Percentiles rank a stretch among this genome's conserved stretches.
Evolutionary conservation across 345 rosid genomes (phyloP).

Genomic region (Hirschfeldia incana): DNA sequence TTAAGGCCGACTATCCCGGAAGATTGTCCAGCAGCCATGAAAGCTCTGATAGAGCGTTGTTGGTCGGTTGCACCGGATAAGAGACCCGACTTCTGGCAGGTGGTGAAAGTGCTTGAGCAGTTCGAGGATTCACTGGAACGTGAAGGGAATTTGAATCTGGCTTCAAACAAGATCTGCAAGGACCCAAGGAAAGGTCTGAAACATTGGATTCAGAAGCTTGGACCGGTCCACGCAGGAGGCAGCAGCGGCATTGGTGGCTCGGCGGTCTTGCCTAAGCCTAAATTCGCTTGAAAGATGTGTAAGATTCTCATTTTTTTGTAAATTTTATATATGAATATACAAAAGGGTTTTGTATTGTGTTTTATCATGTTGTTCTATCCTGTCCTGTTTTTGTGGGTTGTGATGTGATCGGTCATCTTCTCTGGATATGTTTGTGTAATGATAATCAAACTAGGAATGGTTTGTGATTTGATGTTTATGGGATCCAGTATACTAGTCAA

Average conservation of each 20-base stretch:
- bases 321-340: constrained; percentile 27
- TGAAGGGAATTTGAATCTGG: constrained; percentile 70
- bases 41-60: constrained; percentile 88
- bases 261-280: constrained; percentile 40
- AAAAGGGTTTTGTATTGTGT: constrained; percentile 20
- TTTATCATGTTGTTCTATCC: neutral
- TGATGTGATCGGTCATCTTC: constrained; percentile 30
- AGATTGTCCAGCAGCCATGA: constrained; percentile 71
- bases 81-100: constrained; percentile 96
- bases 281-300: constrained; percentile 41
- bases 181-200: constrained; percentile 81
- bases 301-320: constrained; percentile 35
- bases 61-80: constrained; percentile 86
- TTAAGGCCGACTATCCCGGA: constrained; percentile 74
- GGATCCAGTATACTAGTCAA: constrained; percentile 6
- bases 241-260: constrained; percentile 75
- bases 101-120: constrained; percentile 88
- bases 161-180: constrained; percentile 46
- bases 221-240: constrained; percentile 42
- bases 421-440: constrained; percentile 37
- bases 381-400: constrained; percentile 24
- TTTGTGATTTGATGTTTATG: constrained; percentile 35
- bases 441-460: constrained; percentile 33
- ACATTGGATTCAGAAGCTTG: constrained; percentile 91
- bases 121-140: constrained; percentile 59